Evolutionary conservation across 2,329 filamentous ascomycete genomes (phyloP).

Genomic region (Domatiomyces globalis): DNA sequence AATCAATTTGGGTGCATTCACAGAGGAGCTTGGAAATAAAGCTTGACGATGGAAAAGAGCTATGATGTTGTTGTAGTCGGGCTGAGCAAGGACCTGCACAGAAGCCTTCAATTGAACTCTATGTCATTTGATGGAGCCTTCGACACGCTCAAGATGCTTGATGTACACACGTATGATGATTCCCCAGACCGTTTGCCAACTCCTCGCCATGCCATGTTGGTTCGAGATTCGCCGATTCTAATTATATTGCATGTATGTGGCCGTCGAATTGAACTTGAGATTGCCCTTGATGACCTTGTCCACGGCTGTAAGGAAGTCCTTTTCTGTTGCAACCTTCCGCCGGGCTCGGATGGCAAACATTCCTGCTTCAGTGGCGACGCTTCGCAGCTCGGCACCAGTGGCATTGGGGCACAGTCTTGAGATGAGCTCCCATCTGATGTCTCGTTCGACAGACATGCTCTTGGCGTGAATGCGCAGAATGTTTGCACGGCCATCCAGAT

Average conservation of each 20-base stretch:
- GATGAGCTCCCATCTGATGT: constrained; percentile 98
- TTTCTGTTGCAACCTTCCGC: constrained; percentile 95
- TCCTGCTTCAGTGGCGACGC: constrained; percentile 92
- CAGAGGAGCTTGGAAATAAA: background rate
- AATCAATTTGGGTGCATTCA: background rate
- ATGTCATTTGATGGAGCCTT: background rate
- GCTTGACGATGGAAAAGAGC: background rate
- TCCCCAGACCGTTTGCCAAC: background rate
- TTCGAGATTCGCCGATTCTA: constrained; percentile 34
- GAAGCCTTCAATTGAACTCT: background rate
- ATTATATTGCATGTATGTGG: constrained; percentile 98
- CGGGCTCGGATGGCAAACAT: constrained; percentile 95
- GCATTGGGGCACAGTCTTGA: constrained; percentile 93
- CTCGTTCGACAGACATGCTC: constrained; percentile 97
- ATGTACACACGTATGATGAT: no score
- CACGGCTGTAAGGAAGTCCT: constrained; percentile 94
- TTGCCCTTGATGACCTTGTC: constrained; percentile 73
- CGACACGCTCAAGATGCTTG: background rate
- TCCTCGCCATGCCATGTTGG: background rate
- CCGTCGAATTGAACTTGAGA: constrained; percentile 97
- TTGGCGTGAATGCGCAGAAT: constrained; percentile 97
- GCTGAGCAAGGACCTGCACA: background rate
- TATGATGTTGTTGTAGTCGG: constrained; percentile 2
- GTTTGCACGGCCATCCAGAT: constrained; percentile 93
- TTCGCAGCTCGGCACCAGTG: constrained; percentile 87